phyloP scores from a whole-genome alignment of 805 yeast genomes.

The Pichia sporocuriosa region DNA sequence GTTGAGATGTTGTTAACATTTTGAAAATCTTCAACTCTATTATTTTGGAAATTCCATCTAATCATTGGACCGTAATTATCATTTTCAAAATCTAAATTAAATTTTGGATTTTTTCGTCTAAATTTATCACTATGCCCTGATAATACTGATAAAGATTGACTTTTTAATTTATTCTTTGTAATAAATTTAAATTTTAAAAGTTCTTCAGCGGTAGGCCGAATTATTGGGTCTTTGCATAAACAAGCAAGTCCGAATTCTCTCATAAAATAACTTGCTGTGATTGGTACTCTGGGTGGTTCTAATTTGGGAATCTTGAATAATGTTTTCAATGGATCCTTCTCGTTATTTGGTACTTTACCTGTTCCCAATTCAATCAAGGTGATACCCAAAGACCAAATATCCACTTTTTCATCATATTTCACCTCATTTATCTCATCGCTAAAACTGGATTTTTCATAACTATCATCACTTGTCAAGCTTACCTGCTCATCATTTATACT shows the following conservation, averaged over 20 bases:
- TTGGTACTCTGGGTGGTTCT: constrained; percentile 50
- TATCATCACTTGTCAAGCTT: not conserved
- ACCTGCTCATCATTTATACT: not conserved
- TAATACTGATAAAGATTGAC: constrained; percentile 17
- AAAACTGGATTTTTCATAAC: not conserved
- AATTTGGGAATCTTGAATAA: constrained; percentile 61
- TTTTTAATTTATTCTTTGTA: constrained; percentile 28
- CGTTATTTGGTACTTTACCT: constrained; percentile 76
- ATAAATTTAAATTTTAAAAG: constrained; percentile 53
- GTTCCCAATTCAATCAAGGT: constrained; percentile 79
- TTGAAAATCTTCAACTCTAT: not conserved
- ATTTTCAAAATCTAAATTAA: constrained; percentile 25
- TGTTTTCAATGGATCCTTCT: constrained; percentile 70
- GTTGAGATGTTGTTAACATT: no score
- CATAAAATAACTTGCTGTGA: constrained; percentile 34
- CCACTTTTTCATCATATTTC: constrained; percentile 82
- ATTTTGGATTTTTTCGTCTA: constrained; percentile 35
- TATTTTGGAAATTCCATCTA: constrained; percentile 20
- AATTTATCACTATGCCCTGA: constrained; percentile 1
- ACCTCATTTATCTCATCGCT: constrained; percentile 15
- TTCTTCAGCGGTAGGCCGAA: constrained; percentile 55
- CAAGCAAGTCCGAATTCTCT: constrained; percentile 59
- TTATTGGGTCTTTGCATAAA: constrained; percentile 55
- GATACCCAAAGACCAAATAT: constrained; percentile 94
- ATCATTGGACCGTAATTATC: constrained; percentile 22